phyloP scores from a whole-genome alignment of 2,329 filamentous ascomycete genomes.

The Bipolaris cookei region DNA sequence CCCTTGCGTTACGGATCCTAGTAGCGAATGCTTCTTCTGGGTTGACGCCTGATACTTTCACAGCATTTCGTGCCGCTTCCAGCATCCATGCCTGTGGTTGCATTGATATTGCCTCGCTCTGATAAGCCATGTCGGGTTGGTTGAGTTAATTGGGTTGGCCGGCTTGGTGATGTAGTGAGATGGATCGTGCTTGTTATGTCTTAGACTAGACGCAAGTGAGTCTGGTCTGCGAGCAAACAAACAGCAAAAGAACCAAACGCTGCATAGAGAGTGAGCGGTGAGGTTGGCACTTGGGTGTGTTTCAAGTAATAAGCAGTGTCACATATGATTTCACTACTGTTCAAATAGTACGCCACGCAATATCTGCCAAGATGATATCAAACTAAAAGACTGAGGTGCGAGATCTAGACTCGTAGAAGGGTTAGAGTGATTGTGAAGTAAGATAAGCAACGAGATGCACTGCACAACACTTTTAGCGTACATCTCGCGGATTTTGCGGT shows the following conservation, averaged over 20 bases:
- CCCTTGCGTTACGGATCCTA: constrained; percentile 3
- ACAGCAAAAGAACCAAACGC: not conserved
- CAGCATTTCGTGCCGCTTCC: constrained; percentile 2
- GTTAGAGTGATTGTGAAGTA: not conserved
- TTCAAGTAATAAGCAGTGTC: too few species aligned
- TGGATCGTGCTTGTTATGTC: not conserved
- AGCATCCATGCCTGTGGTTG: constrained; percentile 8
- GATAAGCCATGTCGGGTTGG: constrained; percentile 4
- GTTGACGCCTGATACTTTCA: not conserved
- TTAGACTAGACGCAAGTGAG: not conserved
- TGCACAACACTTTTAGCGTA: too few species aligned
- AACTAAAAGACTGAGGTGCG: too few species aligned
- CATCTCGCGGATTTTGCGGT: not conserved
- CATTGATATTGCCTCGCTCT: not conserved
- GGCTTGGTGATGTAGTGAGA: not conserved
- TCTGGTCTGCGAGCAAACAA: not conserved
- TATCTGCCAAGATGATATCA: too few species aligned
- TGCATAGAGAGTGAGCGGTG: not conserved
- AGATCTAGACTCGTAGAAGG: too few species aligned
- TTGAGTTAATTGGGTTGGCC: not conserved
- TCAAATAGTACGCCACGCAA: too few species aligned
- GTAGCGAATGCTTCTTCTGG: constrained; percentile 2
- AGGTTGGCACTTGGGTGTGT: not conserved
- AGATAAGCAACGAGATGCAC: not conserved
- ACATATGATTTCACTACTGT: too few species aligned